phyloP scores from a whole-genome alignment of 1,139 yeast species.

The Arxiozyma slooffiae region DNA sequence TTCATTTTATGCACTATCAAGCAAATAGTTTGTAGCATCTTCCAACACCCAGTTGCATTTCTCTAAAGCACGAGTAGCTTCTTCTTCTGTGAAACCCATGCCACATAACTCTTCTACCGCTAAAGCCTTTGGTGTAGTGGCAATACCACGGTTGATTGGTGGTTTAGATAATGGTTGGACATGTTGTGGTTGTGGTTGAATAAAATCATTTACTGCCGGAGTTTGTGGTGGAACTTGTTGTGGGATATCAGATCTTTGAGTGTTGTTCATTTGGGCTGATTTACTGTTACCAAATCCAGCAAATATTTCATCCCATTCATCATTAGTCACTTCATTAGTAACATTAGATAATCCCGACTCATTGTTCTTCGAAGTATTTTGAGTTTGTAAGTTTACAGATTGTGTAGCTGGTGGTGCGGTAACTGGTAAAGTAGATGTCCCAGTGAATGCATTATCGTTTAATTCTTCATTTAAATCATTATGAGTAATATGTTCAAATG shows the following conservation, averaged over 20 bases:
- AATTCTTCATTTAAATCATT: conserved; percentile 27
- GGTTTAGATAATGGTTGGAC: conserved; percentile 6
- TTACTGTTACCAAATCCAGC: conserved; percentile 69
- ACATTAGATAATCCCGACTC: conserved; percentile 3
- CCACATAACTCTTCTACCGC: conserved; percentile 70
- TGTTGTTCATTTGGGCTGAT: conserved; percentile 6
- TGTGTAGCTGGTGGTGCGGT: conserved; percentile 8
- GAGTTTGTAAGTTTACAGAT: conserved; percentile 1
- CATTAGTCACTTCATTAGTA: conserved; percentile 34
- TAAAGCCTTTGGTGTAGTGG: conserved; percentile 36
- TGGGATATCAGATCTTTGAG: conserved; percentile 4
- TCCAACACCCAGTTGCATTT: conserved; percentile 66
- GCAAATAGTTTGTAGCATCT: conserved; percentile 72
- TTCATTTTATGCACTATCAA: conserved; percentile 52
- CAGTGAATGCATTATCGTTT: conserved; percentile 35
- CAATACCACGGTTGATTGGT: conserved; percentile 28
- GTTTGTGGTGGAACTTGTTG: not conserved
- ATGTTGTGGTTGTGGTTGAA: conserved; percentile 8
- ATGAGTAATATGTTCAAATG: conserved; percentile 21
- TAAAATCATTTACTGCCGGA: conserved; percentile 7
- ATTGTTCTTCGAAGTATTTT: not conserved
- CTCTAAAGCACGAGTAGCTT: conserved; percentile 59
- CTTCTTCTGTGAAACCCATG: conserved; percentile 73
- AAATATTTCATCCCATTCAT: conserved; percentile 91
- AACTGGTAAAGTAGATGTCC: conserved; percentile 11